Evolutionary conservation across 306 rosid genomes (phyloP), one percentile per base, ranked within the genome.

Genomic region (Vigna trinervia): DNA sequence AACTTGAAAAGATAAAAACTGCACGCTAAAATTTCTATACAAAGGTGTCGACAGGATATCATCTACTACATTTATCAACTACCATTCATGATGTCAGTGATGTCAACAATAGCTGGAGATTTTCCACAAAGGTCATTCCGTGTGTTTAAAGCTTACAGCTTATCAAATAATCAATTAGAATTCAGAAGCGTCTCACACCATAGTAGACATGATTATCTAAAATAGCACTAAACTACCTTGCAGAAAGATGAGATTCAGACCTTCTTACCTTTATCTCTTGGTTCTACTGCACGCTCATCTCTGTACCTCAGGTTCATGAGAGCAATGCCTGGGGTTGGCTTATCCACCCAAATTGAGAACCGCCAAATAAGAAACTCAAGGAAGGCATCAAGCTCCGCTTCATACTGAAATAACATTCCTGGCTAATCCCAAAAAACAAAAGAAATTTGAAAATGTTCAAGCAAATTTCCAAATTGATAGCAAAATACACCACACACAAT

Each of bases 331-430:
- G 99, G 99, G 61, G 99, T 95, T 48, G 99, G 99, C 82, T 95
- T 95, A 84, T 95, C 99, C 22, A 69, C 97, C 99, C 99, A 95
- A 83, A 95, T 92, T 13, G 99, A 95, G 81, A 95, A 95, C 17
- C 97, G 77, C 99, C 97, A 95, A 79, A 95, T 95, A 71, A 95
- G 97, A 85, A 95, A 95, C 92, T 92, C 97, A 59, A 95, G 93
- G 84, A 95, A 95, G 73, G 99, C 99, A 71, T 85, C 88, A 51
- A 82, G 86, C 77, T 85, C 86, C 1, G 98, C 98, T 89, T 95
- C 98, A 84, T 95, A 95, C 87, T 95, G 98, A 85, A 95, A 95
- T 78, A 95, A 60, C 97, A 95, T 89, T 92, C 98, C 98, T 92
- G 98, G 98, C 98, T 95, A 92, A 88, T 89, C 84, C 87, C 94